Evolutionary conservation across 306 rosid genomes (phyloP).

Genomic region (Rubus parviflorus): DNA sequence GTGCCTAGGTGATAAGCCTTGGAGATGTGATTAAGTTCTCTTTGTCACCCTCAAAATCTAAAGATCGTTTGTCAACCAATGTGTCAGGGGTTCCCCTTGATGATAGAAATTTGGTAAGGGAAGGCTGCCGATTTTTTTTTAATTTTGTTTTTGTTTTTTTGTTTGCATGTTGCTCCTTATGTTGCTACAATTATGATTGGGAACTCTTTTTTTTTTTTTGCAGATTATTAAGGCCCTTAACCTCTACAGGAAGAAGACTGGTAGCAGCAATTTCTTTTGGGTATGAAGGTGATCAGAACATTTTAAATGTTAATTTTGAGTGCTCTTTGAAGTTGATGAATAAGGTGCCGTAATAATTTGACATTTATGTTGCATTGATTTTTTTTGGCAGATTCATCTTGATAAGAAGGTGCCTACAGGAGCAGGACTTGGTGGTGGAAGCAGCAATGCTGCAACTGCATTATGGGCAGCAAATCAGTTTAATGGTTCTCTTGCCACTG

Average conservation of each 20-base stretch:
- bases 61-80: constrained; percentile 80
- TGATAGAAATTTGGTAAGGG: constrained; percentile 79
- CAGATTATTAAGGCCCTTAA: constrained; percentile 98
- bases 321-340: neutral
- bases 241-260: constrained; percentile 90
- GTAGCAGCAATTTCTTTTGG: constrained; percentile 80
- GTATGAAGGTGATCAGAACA: constrained; percentile 41
- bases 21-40: constrained; percentile 91
- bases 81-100: constrained; percentile 92
- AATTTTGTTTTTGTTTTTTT: constrained; percentile 10
- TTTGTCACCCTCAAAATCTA: constrained; percentile 70
- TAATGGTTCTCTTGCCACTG: constrained; percentile 69
- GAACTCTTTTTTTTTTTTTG: neutral
- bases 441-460: constrained; percentile 98
- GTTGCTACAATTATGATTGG: constrained; percentile 12
- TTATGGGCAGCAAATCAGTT: constrained; percentile 98
- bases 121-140: constrained; percentile 13
- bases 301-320: neutral
- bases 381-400: constrained; percentile 76
- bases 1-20: constrained; percentile 81
- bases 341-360: neutral
- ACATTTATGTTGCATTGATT: neutral
- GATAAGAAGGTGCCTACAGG: constrained; percentile 93
- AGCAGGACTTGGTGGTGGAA: constrained; percentile 99
- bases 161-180: neutral